Percentiles rank a stretch among this genome's conserved stretches.
Evolutionary conservation across 164 flowering plant species (phyloP).

Genomic region (Sedum album): DNA sequence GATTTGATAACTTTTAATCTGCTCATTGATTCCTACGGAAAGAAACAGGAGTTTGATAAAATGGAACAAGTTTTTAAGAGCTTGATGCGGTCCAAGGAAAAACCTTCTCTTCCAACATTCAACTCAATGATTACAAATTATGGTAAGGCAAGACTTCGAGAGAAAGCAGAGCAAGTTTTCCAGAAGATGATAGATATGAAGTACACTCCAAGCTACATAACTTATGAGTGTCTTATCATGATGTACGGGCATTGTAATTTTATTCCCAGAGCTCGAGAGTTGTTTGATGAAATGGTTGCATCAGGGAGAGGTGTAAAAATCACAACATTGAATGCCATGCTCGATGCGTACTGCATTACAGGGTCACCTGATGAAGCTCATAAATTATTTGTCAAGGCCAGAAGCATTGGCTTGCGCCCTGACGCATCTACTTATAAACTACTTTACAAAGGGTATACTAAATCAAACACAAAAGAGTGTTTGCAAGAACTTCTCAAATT

Average conservation of each 20-base stretch:
- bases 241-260: slow-evolving; percentile 78
- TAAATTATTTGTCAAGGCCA: slow-evolving; percentile 41
- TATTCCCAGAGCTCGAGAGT: slow-evolving; percentile 65
- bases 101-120: slow-evolving; percentile 81
- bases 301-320: slow-evolving; percentile 51
- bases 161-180: slow-evolving; percentile 57
- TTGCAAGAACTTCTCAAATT: slow-evolving; percentile 41
- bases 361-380: slow-evolving; percentile 69
- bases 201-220: slow-evolving; percentile 62
- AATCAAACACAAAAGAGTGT: slow-evolving; percentile 68
- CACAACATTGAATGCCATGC: slow-evolving; percentile 85
- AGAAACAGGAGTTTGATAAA: slow-evolving; percentile 74
- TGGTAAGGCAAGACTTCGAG: slow-evolving; percentile 84
- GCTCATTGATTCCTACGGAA: slow-evolving; percentile 91
- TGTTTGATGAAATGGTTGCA: slow-evolving; percentile 40
- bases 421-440: slow-evolving; percentile 80
- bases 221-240: slow-evolving; percentile 69
- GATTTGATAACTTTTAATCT: slow-evolving; percentile 76
- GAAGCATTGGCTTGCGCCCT: slow-evolving; percentile 24
- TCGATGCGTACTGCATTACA: slow-evolving; percentile 80
- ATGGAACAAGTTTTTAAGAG: slow-evolving; percentile 94
- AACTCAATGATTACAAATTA: slow-evolving; percentile 87
- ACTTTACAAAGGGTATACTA: slow-evolving; percentile 80
- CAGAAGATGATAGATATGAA: slow-evolving; percentile 53
- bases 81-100: slow-evolving; percentile 67